Percentiles rank a stretch among this genome's conserved stretches.
Conservation (phyloP, 306 rosid species). For the Fragaria nilgerrensis region DNA sequence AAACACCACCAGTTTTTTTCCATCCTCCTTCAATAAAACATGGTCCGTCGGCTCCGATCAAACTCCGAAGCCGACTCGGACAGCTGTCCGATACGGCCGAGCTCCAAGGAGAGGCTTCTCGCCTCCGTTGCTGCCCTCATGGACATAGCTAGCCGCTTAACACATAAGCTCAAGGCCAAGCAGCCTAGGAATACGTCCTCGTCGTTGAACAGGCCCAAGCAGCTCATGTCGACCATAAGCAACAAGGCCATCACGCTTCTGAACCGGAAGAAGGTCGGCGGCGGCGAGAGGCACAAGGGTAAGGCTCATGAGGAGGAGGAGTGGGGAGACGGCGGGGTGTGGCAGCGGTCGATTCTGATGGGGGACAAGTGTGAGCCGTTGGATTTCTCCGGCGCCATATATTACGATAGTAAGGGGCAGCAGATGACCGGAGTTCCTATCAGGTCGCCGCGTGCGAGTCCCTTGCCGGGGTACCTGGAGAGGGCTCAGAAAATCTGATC, state of each 20-base stretch:
- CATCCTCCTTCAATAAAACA: not conserved
- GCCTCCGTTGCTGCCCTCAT: constrained; percentile 38
- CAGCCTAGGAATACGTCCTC: constrained; percentile 1
- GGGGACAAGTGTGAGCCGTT: constrained; percentile 90
- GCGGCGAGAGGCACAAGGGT: not conserved
- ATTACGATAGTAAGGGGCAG: constrained; percentile 59
- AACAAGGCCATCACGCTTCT: constrained; percentile 48
- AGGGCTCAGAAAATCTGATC: constrained; percentile 9
- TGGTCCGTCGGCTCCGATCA: constrained; percentile 11
- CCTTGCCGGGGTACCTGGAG: constrained; percentile 68
- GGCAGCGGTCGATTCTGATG: constrained; percentile 87
- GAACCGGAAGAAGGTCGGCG: constrained; percentile 32
- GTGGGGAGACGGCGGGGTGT: constrained; percentile 87
- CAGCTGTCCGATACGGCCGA: constrained; percentile 29
- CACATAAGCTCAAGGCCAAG: constrained; percentile 31
- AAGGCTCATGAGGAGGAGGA: constrained; percentile 10
- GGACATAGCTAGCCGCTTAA: constrained; percentile 37
- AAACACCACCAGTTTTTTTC: not conserved
- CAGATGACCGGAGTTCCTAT: constrained; percentile 51
- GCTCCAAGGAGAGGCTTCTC: constrained; percentile 25
- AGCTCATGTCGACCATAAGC: constrained; percentile 64
- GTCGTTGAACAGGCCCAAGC: constrained; percentile 46
- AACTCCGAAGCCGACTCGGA: constrained; percentile 19
- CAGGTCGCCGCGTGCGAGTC: constrained; percentile 87
- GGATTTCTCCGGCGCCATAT: constrained; percentile 74